Evolutionary conservation across 805 yeast species (phyloP), one percentile per base, ranked within the genome.

Genomic region (Candida insectorum): DNA sequence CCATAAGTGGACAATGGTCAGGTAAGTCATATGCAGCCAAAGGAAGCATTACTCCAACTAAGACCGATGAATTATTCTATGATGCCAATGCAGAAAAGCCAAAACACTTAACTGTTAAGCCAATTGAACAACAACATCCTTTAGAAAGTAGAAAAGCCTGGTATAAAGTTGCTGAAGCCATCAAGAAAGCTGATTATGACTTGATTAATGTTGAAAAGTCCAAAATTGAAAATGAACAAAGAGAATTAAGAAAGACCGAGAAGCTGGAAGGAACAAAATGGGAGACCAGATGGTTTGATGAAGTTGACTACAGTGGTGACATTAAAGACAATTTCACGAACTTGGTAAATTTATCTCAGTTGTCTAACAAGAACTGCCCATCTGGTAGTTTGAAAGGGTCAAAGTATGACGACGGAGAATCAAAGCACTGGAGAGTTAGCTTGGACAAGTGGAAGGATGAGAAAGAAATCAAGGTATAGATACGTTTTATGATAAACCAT

Each of bases 1-100:
- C 95, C 11, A 80, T 93, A 40, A 51, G 69, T 29, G 98, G 98
- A 29, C 97, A 88, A 66, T 93, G 97, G 98, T 80, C 93, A 11
- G 91, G 82, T 20, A 65, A 66, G 44, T 82, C 91, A 12, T 71
- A 66, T 48, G 79, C 85, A 44, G 65, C 62, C 42, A 72, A 75
- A 54, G 89, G 87, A 39, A 49, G 67, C 6, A 53, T 63, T 16
- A 57, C 77, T 7, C 67, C 69, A 13, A 52, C 69, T 24, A 68
- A 71, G 30, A 60, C 67, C 14, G 72, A 65, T 33, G 71, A 65
- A 24, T 47, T 77, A 21, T 85, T 85, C 52, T 81, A 79, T 52
- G 85, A 83, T 56, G 84, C 87, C 3, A 52, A 55, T 25, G 61
- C 60, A 26, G 55, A 62, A 21, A 56, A 60, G 21, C 73, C 81